Conservation (phyloP, 805 yeast genomes). For the Zygosaccharomyces gambellarensis region DNA sequence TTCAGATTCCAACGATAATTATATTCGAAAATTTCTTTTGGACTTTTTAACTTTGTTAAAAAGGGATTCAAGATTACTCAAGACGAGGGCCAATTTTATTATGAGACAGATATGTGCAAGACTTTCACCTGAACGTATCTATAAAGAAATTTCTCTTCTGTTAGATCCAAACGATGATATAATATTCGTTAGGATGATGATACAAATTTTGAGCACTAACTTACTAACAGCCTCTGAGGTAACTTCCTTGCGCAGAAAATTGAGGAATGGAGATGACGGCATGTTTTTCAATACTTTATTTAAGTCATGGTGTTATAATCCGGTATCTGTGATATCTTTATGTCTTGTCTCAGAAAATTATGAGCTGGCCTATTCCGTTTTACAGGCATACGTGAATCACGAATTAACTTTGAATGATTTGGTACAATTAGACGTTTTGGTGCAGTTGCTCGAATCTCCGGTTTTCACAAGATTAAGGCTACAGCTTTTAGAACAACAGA, state of each 20-base stretch:
- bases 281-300: conserved; percentile 69
- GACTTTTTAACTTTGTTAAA: conserved; percentile 67
- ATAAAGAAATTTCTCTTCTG: conserved; percentile 72
- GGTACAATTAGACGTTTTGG: conserved; percentile 82
- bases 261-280: conserved; percentile 67
- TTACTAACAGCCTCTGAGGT: conserved; percentile 83
- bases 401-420: conserved; percentile 69
- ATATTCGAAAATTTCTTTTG: conserved; percentile 69
- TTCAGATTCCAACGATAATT: conserved; percentile 52
- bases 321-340: conserved; percentile 80
- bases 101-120: conserved; percentile 78
- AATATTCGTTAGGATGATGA: conserved; percentile 71
- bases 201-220: conserved; percentile 83
- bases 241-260: conserved; percentile 58
- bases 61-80: conserved; percentile 60
- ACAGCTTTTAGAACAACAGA: conserved; percentile 83
- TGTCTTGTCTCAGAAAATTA: conserved; percentile 85
- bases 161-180: conserved; percentile 55
- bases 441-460: conserved; percentile 88
- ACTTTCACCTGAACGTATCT: conserved; percentile 76
- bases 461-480: conserved; percentile 81
- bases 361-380: conserved; percentile 77
- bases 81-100: conserved; percentile 75
- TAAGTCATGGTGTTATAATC: conserved; percentile 86
- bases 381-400: conserved; percentile 73